Percentiles rank a stretch among this genome's conserved stretches.
Evolutionary conservation across 805 yeast species (phyloP).

Genomic region (Ogataea allantospora): DNA sequence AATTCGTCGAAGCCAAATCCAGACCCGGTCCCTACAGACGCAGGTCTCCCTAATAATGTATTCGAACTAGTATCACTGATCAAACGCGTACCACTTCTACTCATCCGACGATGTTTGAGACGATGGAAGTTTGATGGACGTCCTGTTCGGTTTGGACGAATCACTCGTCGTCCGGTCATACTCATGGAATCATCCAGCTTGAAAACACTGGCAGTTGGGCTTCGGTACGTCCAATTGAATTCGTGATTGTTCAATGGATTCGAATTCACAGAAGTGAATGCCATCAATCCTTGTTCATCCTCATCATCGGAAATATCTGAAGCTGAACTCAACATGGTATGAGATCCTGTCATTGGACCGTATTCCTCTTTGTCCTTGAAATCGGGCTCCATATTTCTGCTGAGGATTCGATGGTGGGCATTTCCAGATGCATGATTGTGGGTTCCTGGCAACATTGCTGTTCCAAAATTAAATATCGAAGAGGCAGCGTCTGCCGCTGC

Average conservation of each 20-base stretch:
- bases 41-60: slow-evolving; percentile 11
- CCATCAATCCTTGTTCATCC: slow-evolving; percentile 32
- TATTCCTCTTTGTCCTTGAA: slow-evolving; percentile 11
- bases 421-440: slow-evolving; percentile 1
- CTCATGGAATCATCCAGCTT: slow-evolving; percentile 19
- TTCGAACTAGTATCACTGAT: slow-evolving; percentile 15
- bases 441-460: slow-evolving; percentile 15
- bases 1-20: slow-evolving; percentile 28
- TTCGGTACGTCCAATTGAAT: slow-evolving; percentile 29
- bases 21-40: slow-evolving; percentile 17
- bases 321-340: slow-evolving; percentile 12
- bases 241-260: slow-evolving; percentile 39
- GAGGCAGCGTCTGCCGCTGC: slow-evolving; percentile 32
- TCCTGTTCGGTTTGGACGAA: slow-evolving; percentile 23
- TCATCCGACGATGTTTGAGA: slow-evolving; percentile 47
- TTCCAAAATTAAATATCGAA: slow-evolving; percentile 31
- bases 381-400: slow-evolving; percentile 1
- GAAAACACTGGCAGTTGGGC: slow-evolving; percentile 17
- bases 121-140: slow-evolving; percentile 24
- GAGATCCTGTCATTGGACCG: slow-evolving; percentile 13
- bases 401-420: slow-evolving; percentile 4
- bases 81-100: slow-evolving; percentile 38
- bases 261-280: slow-evolving; percentile 28
- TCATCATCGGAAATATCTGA: slow-evolving; percentile 21
- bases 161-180: slow-evolving; percentile 13